A percentile compares a stretch with the other conserved stretches of the same genome.
phyloP scores from a whole-genome alignment of 495 filamentous ascomycete genomes.

The Copromyces sp. region DNA sequence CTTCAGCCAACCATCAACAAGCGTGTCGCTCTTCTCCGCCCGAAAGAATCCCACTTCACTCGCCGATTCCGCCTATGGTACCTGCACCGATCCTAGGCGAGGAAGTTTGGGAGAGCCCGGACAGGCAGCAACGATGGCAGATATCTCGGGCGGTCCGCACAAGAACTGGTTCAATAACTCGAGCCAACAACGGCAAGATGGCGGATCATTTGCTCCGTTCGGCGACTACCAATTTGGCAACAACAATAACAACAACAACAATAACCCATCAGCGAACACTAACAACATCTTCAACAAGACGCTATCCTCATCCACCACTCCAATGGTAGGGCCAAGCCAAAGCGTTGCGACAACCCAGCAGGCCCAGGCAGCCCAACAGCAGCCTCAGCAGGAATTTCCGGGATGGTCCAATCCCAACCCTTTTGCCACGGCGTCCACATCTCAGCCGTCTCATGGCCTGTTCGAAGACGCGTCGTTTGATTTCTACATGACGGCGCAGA shows the following conservation, averaged over 20 bases:
- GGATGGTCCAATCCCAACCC: neutral
- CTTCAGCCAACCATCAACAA: neutral
- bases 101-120: constrained; percentile 13
- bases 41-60: constrained; percentile 11
- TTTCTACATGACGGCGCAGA: neutral
- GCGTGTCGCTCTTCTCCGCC: neutral
- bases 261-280: neutral
- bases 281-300: neutral
- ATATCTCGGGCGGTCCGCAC: neutral
- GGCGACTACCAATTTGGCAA: neutral
- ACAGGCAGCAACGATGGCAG: neutral
- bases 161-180: neutral
- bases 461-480: neutral
- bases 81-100: constrained; percentile 11
- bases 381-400: neutral
- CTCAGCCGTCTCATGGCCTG: neutral
- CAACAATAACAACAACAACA: neutral
- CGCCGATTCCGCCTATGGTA: constrained; percentile 18
- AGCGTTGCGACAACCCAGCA: neutral
- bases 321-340: neutral
- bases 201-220: neutral
- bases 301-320: neutral
- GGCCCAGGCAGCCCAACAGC: neutral
- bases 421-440: neutral
- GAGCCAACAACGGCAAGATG: neutral